phyloP scores from a whole-genome alignment of 352 stramenopile genomes.

The Phytophthora sp. region DNA sequence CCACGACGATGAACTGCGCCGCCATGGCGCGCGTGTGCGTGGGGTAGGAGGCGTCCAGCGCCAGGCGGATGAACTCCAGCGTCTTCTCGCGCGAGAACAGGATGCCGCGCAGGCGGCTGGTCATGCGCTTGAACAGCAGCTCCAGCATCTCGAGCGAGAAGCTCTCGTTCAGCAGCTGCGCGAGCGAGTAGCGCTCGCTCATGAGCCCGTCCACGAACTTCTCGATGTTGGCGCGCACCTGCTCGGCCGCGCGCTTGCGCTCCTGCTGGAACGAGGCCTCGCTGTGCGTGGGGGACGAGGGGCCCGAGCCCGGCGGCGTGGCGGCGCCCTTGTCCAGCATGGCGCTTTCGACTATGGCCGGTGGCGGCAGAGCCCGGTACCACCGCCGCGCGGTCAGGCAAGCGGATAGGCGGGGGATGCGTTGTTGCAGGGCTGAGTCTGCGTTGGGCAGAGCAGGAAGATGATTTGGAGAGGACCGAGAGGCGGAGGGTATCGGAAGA shows the following conservation, averaged over 20 bases:
- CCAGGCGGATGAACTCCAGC: conserved; percentile 73
- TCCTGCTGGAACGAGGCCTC: conserved; percentile 45
- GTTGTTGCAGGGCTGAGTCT: conserved; percentile 1
- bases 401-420: too few relatives aligned
- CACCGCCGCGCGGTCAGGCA: too few relatives aligned
- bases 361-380: too few relatives aligned
- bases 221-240: conserved; percentile 77
- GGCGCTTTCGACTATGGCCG: too few relatives aligned
- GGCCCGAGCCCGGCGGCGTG: conserved; percentile 40
- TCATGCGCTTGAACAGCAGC: conserved; percentile 89
- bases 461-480: too few relatives aligned
- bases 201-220: conserved; percentile 86
- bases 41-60: conserved; percentile 56
- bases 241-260: conserved; percentile 58
- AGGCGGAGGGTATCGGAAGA: not conserved
- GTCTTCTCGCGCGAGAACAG: conserved; percentile 76
- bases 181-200: conserved; percentile 62
- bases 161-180: conserved; percentile 77
- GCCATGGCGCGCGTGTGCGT: conserved; percentile 74
- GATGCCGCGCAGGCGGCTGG: conserved; percentile 70
- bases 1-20: conserved; percentile 81
- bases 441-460: too few relatives aligned
- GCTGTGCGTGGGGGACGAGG: conserved; percentile 24
- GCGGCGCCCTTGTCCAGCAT: conserved; percentile 38
- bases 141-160: conserved; percentile 88